Conservation (phyloP, 1,284 basidiomycete genomes). For the Calocybe gambosa region DNA sequence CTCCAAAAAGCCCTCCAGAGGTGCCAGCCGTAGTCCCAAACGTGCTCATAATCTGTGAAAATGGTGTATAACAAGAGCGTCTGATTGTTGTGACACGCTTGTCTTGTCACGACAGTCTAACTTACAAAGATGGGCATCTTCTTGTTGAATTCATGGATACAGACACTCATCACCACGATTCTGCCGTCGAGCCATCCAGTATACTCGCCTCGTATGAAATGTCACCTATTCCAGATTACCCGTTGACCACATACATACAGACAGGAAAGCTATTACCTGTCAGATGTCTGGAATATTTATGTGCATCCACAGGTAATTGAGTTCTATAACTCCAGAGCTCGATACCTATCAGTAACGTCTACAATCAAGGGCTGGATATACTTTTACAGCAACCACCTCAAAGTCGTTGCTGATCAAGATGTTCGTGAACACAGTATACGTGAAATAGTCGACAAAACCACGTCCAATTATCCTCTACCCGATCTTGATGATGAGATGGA, state of each 20-base stretch:
- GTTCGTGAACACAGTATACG: constrained; percentile 31
- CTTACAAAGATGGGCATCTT: no score
- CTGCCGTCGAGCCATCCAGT: constrained; percentile 8
- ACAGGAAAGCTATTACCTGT: constrained; percentile 4
- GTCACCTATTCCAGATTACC: neutral
- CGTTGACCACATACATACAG: neutral
- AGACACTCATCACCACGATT: neutral
- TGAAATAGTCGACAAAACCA: constrained; percentile 22
- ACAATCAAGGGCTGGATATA: constrained; percentile 41
- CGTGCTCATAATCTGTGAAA: constrained; percentile 15
- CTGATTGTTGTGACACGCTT: neutral
- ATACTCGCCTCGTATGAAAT: constrained; percentile 12
- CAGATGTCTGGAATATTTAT: constrained; percentile 26
- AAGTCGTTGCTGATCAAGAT: constrained; percentile 42
- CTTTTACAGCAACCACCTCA: constrained; percentile 33
- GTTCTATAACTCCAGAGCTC: constrained; percentile 8
- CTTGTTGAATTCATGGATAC: neutral
- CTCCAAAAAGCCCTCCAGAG: constrained; percentile 19
- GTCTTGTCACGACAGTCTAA: neutral
- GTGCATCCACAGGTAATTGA: constrained; percentile 28
- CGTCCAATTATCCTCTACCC: constrained; percentile 21
- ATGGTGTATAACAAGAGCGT: neutral
- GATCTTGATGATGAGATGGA: constrained; percentile 35
- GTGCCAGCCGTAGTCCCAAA: constrained; percentile 17
- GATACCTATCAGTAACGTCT: constrained; percentile 11